phyloP scores from a whole-genome alignment of 805 yeast species.

The Komagataella kurtzmanii region DNA sequence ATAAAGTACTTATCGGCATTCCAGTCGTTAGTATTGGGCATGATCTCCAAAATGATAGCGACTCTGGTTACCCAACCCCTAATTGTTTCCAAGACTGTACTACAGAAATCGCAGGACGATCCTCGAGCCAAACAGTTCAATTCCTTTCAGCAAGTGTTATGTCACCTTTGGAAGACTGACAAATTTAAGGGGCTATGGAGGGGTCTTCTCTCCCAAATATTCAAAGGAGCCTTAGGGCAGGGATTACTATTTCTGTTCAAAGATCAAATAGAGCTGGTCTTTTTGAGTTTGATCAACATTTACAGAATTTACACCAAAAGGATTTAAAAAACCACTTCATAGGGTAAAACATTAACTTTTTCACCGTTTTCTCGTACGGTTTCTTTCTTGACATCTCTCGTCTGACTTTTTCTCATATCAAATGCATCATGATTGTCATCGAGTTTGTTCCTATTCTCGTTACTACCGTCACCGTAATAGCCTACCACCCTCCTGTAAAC shows the following conservation, averaged over 20 bases:
- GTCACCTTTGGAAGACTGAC: constrained; percentile 47
- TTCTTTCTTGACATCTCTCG: constrained; percentile 36
- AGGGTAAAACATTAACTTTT: constrained; percentile 45
- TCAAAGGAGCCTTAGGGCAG: constrained; percentile 75
- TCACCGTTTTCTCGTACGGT: constrained; percentile 52
- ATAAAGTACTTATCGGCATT: constrained; percentile 35
- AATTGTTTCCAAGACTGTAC: constrained; percentile 72
- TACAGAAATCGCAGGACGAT: constrained; percentile 34
- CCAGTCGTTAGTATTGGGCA: constrained; percentile 62
- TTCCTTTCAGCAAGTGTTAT: constrained; percentile 50
- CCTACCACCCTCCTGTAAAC: constrained; percentile 82
- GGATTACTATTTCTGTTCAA: constrained; percentile 74
- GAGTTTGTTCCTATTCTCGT: constrained; percentile 24
- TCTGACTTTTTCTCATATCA: constrained; percentile 65
- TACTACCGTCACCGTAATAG: constrained; percentile 54
- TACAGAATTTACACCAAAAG: constrained; percentile 1
- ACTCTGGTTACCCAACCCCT: constrained; percentile 74
- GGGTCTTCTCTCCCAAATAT: constrained; percentile 68
- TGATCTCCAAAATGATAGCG: constrained; percentile 70
- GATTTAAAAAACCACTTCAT: constrained; percentile 44
- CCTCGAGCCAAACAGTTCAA: constrained; percentile 26
- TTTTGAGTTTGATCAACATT: constrained; percentile 3
- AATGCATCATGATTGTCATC: constrained; percentile 76
- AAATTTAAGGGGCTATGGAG: constrained; percentile 58
- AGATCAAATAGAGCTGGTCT: constrained; percentile 34